Conservation (phyloP, 2,329 filamentous ascomycete species). For the Uncinocarpus reesii region DNA sequence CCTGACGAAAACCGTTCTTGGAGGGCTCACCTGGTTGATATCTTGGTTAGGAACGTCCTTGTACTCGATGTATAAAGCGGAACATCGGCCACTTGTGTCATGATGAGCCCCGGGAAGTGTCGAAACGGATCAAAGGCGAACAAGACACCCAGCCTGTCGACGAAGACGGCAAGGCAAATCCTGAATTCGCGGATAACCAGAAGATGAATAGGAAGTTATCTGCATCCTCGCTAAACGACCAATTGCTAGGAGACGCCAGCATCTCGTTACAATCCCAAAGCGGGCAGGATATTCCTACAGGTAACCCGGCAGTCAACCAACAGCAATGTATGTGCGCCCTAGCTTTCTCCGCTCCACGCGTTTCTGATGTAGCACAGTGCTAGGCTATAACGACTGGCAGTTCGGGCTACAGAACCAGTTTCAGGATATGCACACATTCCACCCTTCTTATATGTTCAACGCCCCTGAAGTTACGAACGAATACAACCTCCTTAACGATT, state of each 20-base stretch:
- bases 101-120: slow-evolving; percentile 84
- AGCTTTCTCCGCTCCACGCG: slow-evolving; percentile 14
- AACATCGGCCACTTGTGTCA: slow-evolving; percentile 98
- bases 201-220: slow-evolving; percentile 46
- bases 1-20: slow-evolving; percentile 27
- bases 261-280: slow-evolving; percentile 52
- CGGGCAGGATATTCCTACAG: slow-evolving; percentile 55
- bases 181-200: slow-evolving; percentile 37
- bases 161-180: slow-evolving; percentile 43
- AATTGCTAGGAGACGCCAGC: slow-evolving; percentile 34
- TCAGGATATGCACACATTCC: slow-evolving; percentile 88
- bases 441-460: slow-evolving; percentile 90
- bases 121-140: slow-evolving; percentile 68
- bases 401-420: slow-evolving; percentile 68
- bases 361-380: slow-evolving; percentile 42
- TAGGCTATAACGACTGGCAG: slow-evolving; percentile 72
- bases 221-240: slow-evolving; percentile 45
- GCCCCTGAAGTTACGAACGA: slow-evolving; percentile 92
- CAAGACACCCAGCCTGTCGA: slow-evolving; percentile 49
- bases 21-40: slow-evolving; percentile 17
- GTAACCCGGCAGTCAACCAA: slow-evolving; percentile 54
- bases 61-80: slow-evolving; percentile 93
- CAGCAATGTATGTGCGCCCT: slow-evolving; percentile 58
- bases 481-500: slow-evolving; percentile 94
- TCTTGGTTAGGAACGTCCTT: slow-evolving; percentile 68